Base-by-base conservation (phyloP, 208 protist species). In the Acanthamoeba sp. region DNA sequence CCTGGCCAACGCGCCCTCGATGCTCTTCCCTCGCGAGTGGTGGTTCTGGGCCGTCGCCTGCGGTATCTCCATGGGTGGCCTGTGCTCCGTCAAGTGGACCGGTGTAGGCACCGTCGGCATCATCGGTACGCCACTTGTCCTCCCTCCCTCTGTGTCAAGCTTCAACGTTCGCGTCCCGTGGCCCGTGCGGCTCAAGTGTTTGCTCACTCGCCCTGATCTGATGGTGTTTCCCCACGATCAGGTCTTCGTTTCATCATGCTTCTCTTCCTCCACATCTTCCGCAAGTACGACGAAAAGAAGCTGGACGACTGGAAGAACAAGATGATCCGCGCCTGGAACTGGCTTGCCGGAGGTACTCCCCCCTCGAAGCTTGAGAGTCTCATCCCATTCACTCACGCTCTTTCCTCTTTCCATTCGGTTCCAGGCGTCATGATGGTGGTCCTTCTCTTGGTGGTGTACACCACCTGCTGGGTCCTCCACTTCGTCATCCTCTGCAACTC, bases 401-500 rank as follows among this genome's bases (percentile, higher is more conserved):
- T 50, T 50, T 48, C 5, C 12, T 59, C 52, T 27, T 57, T 20
- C 52, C n/a, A n/a, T 50, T 12, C 45, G 45, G 4, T 57, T 59
- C 52, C 10, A 73, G 64, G 71, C 24, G 48, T 89, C 34, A 29
- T 89, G 82, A 89, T 89, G 82, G 55, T 89, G 27, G 82, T 64
- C 42, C 48, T 89, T 10, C 45, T 89, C 55, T 45, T 89, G 29
- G 34, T 59, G 20, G n/a, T 94, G 20, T 95, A 94, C 76, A 71
- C 57, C 40, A 64, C n/a, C 45, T 87, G 38, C 87, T 95, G 82
- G 76, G 36, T 55, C n/a, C 62, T 95, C 34, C 94, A 95, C 52
- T 94, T 95, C 48, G 38, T 34, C 1, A 57, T 95, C 32, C 66
- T 95, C 29, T 45, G n/a, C 45, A 45, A 76, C 62, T 59, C 52